phyloP scores from a whole-genome alignment of 306 rosid genomes.

The Casuarina glauca region DNA sequence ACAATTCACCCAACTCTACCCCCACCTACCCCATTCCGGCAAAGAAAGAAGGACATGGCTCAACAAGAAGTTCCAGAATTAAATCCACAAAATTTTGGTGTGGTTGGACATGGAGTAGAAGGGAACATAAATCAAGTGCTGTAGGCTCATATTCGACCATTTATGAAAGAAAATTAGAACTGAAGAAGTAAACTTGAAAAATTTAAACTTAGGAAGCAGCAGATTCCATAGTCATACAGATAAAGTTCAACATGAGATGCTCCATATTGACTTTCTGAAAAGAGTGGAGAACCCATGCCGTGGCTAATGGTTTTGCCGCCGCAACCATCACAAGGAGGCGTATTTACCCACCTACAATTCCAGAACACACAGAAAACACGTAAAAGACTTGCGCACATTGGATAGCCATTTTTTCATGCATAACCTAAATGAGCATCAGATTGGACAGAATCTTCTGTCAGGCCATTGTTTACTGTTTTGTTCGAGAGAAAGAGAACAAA shows the following conservation, averaged over 20 bases:
- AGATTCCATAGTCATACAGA: constrained; percentile 46
- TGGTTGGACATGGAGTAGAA: neutral
- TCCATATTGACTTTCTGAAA: constrained; percentile 63
- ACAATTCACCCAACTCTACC: neutral
- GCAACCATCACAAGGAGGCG: constrained; percentile 75
- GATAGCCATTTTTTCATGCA: too few species aligned
- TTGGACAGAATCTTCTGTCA: too few species aligned
- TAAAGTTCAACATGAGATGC: constrained; percentile 71
- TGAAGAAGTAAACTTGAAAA: constrained; percentile 9
- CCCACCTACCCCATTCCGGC: neutral
- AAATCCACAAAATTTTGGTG: neutral
- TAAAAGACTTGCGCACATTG: neutral
- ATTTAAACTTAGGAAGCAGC: constrained; percentile 12
- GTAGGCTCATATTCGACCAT: constrained; percentile 8
- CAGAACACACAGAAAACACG: constrained; percentile 21
- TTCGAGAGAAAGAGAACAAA: neutral
- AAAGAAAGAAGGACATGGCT: neutral
- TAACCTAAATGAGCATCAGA: too few species aligned
- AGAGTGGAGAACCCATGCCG: constrained; percentile 58
- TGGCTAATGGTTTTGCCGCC: constrained; percentile 50
- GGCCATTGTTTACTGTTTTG: too few species aligned
- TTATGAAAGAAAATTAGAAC: constrained; percentile 6
- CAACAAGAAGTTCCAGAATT: neutral
- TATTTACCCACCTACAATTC: constrained; percentile 71
- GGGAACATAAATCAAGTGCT: constrained; percentile 14